phyloP scores from a whole-genome alignment of 345 rosid genomes.

The Camelina neglecta region DNA sequence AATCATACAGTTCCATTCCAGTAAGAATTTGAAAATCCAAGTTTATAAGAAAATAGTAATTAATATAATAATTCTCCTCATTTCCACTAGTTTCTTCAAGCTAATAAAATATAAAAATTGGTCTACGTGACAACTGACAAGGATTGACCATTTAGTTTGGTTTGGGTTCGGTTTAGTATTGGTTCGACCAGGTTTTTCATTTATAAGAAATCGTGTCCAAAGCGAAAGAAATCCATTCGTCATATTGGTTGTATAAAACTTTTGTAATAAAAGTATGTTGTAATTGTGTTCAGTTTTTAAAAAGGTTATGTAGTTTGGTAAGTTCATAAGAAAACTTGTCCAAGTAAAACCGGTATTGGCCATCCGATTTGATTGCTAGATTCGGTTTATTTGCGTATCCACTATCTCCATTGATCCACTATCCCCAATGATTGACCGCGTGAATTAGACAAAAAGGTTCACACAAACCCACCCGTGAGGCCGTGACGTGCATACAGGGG shows the following conservation, averaged over 20 bases:
- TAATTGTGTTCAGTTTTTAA: not conserved
- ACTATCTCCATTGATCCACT: not conserved
- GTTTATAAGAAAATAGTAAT: not conserved
- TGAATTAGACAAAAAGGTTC: slow-evolving; percentile 19
- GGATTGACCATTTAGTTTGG: not conserved
- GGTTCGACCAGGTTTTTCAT: slow-evolving; percentile 11
- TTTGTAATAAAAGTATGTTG: too few species aligned
- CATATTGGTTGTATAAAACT: not conserved
- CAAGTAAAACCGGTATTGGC: not conserved
- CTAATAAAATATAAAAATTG: not conserved
- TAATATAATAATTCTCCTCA: not conserved
- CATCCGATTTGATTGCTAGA: not conserved
- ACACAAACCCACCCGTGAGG: not conserved
- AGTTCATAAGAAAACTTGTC: not conserved
- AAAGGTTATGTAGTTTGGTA: not conserved
- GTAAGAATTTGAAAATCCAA: not conserved
- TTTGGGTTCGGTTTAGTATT: not conserved
- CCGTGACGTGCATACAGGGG: not conserved
- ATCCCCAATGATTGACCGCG: slow-evolving; percentile 23
- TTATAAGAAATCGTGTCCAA: not conserved
- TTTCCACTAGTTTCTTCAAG: not conserved
- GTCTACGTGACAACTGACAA: slow-evolving; percentile 9
- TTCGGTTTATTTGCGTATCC: not conserved
- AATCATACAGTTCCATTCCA: slow-evolving; percentile 38
- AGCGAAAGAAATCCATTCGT: not conserved